These are phyloP conservation scores for Emmonsia crescens DNA, from an alignment of 2,329 filamentous ascomycete species.

Conservation along the genomic window DNA sequence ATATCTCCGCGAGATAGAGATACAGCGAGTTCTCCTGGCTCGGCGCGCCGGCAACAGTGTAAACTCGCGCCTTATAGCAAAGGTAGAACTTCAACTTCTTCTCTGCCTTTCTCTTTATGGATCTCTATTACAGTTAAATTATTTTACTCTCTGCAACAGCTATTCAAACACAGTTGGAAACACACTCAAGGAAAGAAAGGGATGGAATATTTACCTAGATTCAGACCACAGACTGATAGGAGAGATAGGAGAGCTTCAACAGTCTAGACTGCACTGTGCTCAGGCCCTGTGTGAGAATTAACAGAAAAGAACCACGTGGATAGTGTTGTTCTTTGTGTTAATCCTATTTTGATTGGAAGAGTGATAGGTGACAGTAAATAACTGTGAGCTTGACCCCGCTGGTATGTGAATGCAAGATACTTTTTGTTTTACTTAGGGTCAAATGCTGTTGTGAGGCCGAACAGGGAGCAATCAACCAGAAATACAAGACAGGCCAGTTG, in stretches of 20 bases:
- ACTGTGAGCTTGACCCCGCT: neutral
- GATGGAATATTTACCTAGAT: neutral
- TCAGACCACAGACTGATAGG: neutral
- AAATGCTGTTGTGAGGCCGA: neutral
- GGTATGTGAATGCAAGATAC: neutral
- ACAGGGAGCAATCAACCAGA: neutral
- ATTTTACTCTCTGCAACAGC: neutral
- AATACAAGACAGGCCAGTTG: neutral
- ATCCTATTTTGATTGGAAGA: neutral
- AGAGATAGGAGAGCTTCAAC: neutral
- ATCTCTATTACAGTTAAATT: neutral
- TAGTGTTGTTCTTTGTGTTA: neutral
- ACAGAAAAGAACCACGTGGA: neutral
- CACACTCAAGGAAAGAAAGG: neutral
- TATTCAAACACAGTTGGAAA: neutral
- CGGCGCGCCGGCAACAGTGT: neutral
- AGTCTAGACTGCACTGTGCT: neutral
- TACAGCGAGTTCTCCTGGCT: neutral
- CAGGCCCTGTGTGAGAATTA: neutral
- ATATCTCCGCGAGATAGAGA: neutral
- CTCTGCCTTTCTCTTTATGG: neutral
- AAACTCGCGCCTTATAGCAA: neutral
- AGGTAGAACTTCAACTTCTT: neutral
- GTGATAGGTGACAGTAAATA: too few relatives aligned
- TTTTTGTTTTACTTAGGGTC: neutral